A percentile compares a stretch with the other conserved stretches of the same genome.
Conservation (phyloP, 495 filamentous ascomycete genomes). For the Penicillium desertorum region DNA sequence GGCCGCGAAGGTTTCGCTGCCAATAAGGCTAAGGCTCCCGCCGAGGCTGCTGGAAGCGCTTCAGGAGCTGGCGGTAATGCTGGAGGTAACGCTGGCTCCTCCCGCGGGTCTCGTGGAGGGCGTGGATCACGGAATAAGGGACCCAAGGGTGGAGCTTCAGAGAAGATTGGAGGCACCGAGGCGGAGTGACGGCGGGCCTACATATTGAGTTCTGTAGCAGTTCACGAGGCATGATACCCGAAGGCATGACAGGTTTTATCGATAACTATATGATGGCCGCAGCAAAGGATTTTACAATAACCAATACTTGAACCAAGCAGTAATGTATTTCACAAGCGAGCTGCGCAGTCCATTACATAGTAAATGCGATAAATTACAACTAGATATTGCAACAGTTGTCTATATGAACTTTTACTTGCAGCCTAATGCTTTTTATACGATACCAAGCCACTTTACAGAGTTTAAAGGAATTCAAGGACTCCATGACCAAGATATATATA, state of each 20-base stretch:
- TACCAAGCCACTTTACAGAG: too few species aligned
- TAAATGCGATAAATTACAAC: too few species aligned
- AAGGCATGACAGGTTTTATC: neutral
- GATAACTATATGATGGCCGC: neutral
- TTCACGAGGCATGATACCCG: slow-evolving; percentile 17
- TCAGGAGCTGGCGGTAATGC: slow-evolving; percentile 2
- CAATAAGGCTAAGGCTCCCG: slow-evolving; percentile 13
- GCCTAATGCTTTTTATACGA: too few species aligned
- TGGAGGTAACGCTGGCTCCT: slow-evolving; percentile 31
- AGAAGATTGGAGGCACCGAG: slow-evolving; percentile 22
- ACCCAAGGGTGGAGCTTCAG: slow-evolving; percentile 22
- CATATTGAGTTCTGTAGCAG: slow-evolving; percentile 6
- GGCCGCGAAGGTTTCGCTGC: slow-evolving; percentile 29
- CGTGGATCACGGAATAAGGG: slow-evolving; percentile 36
- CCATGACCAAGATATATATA: too few species aligned
- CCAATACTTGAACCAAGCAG: neutral
- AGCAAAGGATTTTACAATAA: neutral
- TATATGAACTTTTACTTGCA: too few species aligned
- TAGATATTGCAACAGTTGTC: too few species aligned
- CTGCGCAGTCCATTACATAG: too few species aligned
- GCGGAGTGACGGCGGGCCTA: slow-evolving; percentile 6
- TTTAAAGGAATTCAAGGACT: too few species aligned
- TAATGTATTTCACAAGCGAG: too few species aligned
- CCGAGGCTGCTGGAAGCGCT: neutral
- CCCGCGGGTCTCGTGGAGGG: slow-evolving; percentile 41